phyloP scores from a whole-genome alignment of 2,329 filamentous ascomycete genomes.

The Fusarium nanum region DNA sequence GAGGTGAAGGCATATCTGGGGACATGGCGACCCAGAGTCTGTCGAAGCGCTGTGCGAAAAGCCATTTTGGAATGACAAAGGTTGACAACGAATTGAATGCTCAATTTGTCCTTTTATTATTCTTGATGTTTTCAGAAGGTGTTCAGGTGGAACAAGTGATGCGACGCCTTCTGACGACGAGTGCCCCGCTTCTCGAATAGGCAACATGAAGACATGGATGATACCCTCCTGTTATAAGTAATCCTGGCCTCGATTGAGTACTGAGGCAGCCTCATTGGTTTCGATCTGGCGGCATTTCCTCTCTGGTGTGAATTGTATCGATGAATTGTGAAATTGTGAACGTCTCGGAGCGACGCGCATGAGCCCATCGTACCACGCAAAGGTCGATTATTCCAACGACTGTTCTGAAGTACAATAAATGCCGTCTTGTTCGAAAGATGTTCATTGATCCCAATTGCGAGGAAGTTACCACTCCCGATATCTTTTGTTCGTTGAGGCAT shows the following conservation, averaged over 20 bases:
- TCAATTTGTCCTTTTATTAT: not conserved
- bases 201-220: not conserved
- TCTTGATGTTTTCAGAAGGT: slow-evolving; percentile 12
- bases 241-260: not conserved
- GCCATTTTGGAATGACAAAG: not conserved
- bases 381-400: accelerated
- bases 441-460: not conserved
- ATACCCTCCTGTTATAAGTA: not conserved
- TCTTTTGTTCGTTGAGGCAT: not conserved
- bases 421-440: not conserved
- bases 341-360: accelerated
- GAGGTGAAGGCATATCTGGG: not conserved
- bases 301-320: not conserved
- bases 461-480: not conserved
- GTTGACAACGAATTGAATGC: accelerated
- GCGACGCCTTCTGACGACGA: slow-evolving; percentile 30
- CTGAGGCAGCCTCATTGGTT: accelerated
- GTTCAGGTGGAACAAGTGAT: not conserved
- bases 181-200: slow-evolving; percentile 20
- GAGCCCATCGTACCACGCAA: too few relatives aligned
- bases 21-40: not conserved
- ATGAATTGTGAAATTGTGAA: accelerated
- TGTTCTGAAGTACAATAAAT: not conserved
- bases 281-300: not conserved
- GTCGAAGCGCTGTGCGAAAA: not conserved